Percentiles rank a stretch among this genome's conserved stretches.
phyloP scores from a whole-genome alignment of 495 filamentous ascomycete genomes.

The Hyaloscypha bicolor region DNA sequence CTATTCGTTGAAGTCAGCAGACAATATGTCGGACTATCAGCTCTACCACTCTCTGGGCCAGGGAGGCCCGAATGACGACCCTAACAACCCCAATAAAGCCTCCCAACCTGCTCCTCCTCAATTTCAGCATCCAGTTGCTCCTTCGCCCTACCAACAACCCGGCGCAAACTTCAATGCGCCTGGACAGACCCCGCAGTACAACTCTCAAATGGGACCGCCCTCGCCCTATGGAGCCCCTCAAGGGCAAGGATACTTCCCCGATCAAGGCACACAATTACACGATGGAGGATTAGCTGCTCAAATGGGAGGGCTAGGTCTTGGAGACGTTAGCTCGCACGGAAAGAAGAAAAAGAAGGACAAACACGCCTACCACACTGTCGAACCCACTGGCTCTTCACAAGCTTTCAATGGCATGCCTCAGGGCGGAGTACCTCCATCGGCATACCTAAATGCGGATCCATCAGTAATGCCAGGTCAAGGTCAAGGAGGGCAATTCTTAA shows the following conservation, averaged over 20 bases:
- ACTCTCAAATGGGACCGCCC: slow-evolving; percentile 25
- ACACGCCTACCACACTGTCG: slow-evolving; percentile 89
- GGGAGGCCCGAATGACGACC: slow-evolving; percentile 59
- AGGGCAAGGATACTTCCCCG: slow-evolving; percentile 35
- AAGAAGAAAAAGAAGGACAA: slow-evolving; percentile 87
- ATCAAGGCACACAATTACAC: slow-evolving; percentile 32
- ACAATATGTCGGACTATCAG: slow-evolving; percentile 69
- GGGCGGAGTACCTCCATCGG: slow-evolving; percentile 55
- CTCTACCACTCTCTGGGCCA: slow-evolving; percentile 76
- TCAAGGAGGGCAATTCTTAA: slow-evolving; percentile 45
- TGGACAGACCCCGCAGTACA: slow-evolving; percentile 42
- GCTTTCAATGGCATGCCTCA: slow-evolving; percentile 67
- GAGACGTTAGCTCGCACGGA: slow-evolving; percentile 53
- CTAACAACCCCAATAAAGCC: slow-evolving; percentile 61
- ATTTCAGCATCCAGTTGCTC: slow-evolving; percentile 50
- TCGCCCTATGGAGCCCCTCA: slow-evolving; percentile 35
- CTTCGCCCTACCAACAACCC: slow-evolving; percentile 63
- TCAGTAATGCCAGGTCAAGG: slow-evolving; percentile 41
- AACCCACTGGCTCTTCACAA: slow-evolving; percentile 64
- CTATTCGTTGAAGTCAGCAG: background rate
- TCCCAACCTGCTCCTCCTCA: slow-evolving; percentile 53
- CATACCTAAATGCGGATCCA: slow-evolving; percentile 71
- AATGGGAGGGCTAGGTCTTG: slow-evolving; percentile 78
- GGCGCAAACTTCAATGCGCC: slow-evolving; percentile 46
- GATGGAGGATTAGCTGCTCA: slow-evolving; percentile 74